Base-by-base conservation (phyloP, 23 red algal genomes). In the Gracilaria domingensis region DNA sequence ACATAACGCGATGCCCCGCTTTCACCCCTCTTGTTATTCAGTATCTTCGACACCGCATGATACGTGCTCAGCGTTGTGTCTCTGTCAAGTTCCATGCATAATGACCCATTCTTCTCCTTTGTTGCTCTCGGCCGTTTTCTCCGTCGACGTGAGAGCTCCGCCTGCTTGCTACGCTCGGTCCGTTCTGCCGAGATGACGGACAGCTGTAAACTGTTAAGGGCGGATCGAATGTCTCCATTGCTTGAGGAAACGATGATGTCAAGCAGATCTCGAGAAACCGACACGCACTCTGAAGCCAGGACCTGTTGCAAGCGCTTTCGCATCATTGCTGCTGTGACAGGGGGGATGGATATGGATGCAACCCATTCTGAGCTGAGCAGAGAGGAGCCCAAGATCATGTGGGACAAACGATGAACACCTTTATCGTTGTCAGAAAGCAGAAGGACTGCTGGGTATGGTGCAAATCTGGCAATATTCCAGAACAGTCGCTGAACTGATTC, bases 391-490 rank as follows among this genome's bases (percentile, higher is more conserved):
- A 92, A 48, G 24, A 84, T 25, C 48, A 67, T 49, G 4, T 78
- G 40, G 42, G 79, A 56, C 48, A 71, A 38, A 29, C 78, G 79
- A 18, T 62, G 37, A 56, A 83, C 51, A 28, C 80, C 89, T 23
- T 75, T 83, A 13, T 76, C 89, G 80, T 58, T 83, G 45, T 92
- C 89, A 51, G 89, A 92, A 23, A 92, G 48, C 38, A 92, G 23
- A 28, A 92, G 37, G 29, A 92, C 47, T 33, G 79, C 71, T 25
- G 89, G 89, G 28, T 59, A 79, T 23, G 89, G 65, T 42, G 78
- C 77, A 79, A 76, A 84, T 53, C 53, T 59, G 35, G 89, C 58
- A 24, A 76, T 71, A 12, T 84, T 74, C 38, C 39, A 4, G 38
- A 92, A 74, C 6, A 92, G 36, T 18, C 75, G 62, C 47, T 66